These are phyloP conservation scores for Breviolum minutum DNA, from an alignment of 73 alveolate genomes.

Conservation along the genomic window DNA sequence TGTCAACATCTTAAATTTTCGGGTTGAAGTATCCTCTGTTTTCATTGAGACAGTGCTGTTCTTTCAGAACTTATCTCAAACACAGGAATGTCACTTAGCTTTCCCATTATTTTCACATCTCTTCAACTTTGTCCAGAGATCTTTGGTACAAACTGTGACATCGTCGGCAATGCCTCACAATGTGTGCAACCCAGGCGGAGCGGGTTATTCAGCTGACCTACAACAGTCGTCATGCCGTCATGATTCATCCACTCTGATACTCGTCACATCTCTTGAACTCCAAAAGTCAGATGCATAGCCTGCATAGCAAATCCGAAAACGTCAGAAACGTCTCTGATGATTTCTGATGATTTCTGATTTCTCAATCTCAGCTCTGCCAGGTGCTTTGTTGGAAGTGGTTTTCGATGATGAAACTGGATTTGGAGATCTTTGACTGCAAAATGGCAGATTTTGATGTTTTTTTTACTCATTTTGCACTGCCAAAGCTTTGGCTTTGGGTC, in stretches of 20 bases:
- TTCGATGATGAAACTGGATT: constrained; percentile 87
- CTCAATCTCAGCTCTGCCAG: background rate
- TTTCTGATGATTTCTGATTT: background rate
- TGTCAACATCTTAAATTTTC: background rate
- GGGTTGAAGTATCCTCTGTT: background rate
- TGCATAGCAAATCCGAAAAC: too few relatives aligned
- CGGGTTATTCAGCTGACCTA: constrained; percentile 51
- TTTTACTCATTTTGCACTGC: background rate
- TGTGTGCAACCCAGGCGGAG: constrained; percentile 28
- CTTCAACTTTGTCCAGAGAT: too few relatives aligned
- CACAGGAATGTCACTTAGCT: too few relatives aligned
- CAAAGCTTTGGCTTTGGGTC: background rate
- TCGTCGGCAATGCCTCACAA: background rate
- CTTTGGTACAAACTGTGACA: too few relatives aligned
- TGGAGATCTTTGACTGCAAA: constrained; percentile 1
- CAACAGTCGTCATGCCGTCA: constrained; percentile 31
- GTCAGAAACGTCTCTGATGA: background rate
- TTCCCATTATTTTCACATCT: too few relatives aligned
- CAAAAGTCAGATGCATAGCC: too few relatives aligned
- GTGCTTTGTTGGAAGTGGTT: constrained; percentile 59
- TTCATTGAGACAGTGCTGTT: background rate
- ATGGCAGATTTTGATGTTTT: background rate
- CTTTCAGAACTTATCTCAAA: background rate
- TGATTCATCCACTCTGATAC: background rate
- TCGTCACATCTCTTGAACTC: too few relatives aligned